Conservation (phyloP, 106 monocot species). For the Allium fistulosum region DNA sequence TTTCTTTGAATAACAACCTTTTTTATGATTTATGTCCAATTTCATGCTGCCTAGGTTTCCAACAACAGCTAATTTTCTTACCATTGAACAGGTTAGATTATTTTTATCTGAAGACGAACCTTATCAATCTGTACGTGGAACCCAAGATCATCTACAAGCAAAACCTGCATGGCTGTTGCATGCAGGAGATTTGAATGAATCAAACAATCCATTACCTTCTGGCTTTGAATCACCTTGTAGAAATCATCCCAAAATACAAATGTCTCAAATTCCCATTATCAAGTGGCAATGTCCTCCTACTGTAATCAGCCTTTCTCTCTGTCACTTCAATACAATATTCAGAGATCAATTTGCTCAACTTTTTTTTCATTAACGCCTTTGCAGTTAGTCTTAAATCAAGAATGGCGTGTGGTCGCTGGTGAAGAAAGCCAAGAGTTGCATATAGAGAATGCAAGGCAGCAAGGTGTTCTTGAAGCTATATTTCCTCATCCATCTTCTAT, state of each 20-base stretch:
- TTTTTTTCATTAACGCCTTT: neutral
- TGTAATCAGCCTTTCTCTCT: conserved; percentile 19
- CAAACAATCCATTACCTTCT: conserved; percentile 64
- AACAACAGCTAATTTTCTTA: no score
- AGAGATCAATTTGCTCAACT: neutral
- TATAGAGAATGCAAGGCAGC: conserved; percentile 43
- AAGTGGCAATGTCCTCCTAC: conserved; percentile 61
- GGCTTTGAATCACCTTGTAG: conserved; percentile 46
- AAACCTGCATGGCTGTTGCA: conserved; percentile 69
- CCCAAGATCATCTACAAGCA: conserved; percentile 72
- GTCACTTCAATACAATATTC: neutral
- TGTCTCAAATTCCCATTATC: conserved; percentile 48
- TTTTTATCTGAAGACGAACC: conserved; percentile 92
- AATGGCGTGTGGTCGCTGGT: conserved; percentile 81
- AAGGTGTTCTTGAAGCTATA: conserved; percentile 68
- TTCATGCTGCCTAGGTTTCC: no score
- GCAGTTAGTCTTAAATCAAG: conserved; percentile 46
- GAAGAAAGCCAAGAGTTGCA: conserved; percentile 72
- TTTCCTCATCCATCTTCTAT: conserved; percentile 66
- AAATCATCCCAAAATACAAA: conserved; percentile 19
- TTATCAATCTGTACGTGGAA: conserved; percentile 38
- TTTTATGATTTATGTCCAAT: no score
- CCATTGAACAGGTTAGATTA: conserved; percentile 55
- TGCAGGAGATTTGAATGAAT: conserved; percentile 18
- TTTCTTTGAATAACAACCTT: no score